Percentiles rank a stretch among this genome's conserved stretches.
Conservation (phyloP, 1,284 basidiomycete genomes). For the Golubevia sp. region DNA sequence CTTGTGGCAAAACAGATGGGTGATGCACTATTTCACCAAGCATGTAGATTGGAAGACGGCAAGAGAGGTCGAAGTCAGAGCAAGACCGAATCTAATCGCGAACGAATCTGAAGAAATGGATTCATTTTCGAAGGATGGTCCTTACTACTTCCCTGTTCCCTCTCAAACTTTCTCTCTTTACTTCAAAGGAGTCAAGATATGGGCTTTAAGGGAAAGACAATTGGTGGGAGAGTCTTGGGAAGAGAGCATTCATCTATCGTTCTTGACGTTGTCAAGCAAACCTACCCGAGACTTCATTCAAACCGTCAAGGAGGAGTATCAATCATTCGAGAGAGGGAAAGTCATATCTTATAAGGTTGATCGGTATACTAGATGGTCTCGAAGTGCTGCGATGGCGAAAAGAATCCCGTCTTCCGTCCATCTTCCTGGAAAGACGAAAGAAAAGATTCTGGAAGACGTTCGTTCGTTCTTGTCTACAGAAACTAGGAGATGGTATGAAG, state of each 20-base stretch:
- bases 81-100: not conserved
- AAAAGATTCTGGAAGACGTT: constrained; percentile 9
- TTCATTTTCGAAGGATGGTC: no score
- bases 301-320: not conserved
- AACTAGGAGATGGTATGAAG: constrained; percentile 13
- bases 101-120: constrained; percentile 2
- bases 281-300: constrained; percentile 10
- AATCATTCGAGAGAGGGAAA: constrained; percentile 1
- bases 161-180: not conserved
- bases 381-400: constrained; percentile 1
- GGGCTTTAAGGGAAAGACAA: constrained; percentile 6
- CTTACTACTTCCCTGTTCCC: no score
- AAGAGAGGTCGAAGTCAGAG: constrained; percentile 12
- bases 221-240: constrained; percentile 10
- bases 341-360: constrained; percentile 2
- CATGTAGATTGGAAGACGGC: constrained; percentile 6
- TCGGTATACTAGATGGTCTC: constrained; percentile 8
- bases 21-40: constrained; percentile 11
- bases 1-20: constrained; percentile 6
- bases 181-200: constrained; percentile 8
- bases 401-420: constrained; percentile 5
- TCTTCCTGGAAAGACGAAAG: constrained; percentile 7
- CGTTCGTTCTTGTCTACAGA: constrained; percentile 4
- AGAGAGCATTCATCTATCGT: constrained; percentile 7
- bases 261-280: constrained; percentile 11